A percentile compares a stretch with the other conserved stretches of the same genome.
Conservation (phyloP, 1,284 basidiomycete genomes). For the Singerocomus inundabilis region DNA sequence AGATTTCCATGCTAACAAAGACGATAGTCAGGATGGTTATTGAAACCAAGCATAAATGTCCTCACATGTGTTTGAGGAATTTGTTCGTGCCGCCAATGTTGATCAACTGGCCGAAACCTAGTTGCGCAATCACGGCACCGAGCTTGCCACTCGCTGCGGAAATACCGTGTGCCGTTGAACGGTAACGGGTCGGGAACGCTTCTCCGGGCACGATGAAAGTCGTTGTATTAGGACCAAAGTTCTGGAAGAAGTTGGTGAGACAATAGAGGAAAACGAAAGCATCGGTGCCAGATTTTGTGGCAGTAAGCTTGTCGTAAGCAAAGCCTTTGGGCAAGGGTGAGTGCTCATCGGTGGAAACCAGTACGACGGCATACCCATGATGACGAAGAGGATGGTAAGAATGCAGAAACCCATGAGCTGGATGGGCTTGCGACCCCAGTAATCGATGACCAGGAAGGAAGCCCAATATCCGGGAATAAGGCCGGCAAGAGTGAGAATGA, state of each 20-base stretch:
- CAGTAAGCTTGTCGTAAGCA: constrained; percentile 52
- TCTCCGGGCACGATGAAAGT: constrained; percentile 72
- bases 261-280: constrained; percentile 66
- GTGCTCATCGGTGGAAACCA: neutral
- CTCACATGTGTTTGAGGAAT: constrained; percentile 41
- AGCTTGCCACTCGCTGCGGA: constrained; percentile 70
- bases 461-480: constrained; percentile 54
- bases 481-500: constrained; percentile 53
- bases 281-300: constrained; percentile 36
- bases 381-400: constrained; percentile 51
- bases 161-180: constrained; percentile 69
- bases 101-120: constrained; percentile 51
- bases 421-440: constrained; percentile 51
- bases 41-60: neutral
- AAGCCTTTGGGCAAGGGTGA: constrained; percentile 42
- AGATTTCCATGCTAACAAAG: constrained; percentile 43
- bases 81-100: constrained; percentile 48
- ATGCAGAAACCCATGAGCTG: constrained; percentile 60
- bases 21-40: neutral
- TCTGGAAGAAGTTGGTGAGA: constrained; percentile 54
- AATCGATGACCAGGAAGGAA: constrained; percentile 50
- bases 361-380: constrained; percentile 41
- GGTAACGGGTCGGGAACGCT: constrained; percentile 72
- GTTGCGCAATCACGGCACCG: constrained; percentile 67
- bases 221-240: constrained; percentile 71